Evolutionary conservation across 1,139 yeast genomes (phyloP).

Genomic region (Taphrina sp.): DNA sequence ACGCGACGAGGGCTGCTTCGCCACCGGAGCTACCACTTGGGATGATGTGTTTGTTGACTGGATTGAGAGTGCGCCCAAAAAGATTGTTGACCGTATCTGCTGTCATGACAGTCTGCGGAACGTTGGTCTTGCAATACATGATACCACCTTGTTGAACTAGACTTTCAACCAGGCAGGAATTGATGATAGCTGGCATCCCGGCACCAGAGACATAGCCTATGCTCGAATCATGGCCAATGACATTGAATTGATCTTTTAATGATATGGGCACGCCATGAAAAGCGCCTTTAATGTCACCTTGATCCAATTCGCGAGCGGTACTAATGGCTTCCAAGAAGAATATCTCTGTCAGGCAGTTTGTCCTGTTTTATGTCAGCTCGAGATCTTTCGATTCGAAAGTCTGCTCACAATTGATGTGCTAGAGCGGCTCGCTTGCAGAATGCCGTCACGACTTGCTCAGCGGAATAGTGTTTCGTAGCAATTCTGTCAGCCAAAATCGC

Average conservation of each 20-base stretch:
- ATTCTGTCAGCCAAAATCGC: conserved; percentile 43
- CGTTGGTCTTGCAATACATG: conserved; percentile 56
- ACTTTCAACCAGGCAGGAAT: conserved; percentile 46
- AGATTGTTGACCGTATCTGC: conserved; percentile 41
- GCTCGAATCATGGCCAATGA: conserved; percentile 52
- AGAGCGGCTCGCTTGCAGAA: conserved; percentile 59
- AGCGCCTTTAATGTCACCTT: conserved; percentile 51
- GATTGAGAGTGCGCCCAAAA: conserved; percentile 50
- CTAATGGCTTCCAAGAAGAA: conserved; percentile 43
- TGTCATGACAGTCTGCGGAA: conserved; percentile 57
- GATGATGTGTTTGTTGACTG: conserved; percentile 49
- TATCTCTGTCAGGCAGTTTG: conserved; percentile 45
- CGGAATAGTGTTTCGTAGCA: conserved; percentile 47
- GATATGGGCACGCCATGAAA: conserved; percentile 71
- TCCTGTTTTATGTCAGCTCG: conserved; percentile 38
- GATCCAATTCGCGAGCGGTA: conserved; percentile 54
- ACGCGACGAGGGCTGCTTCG: conserved; percentile 53
- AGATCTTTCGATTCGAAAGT: not conserved
- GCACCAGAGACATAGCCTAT: conserved; percentile 53
- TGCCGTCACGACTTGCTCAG: conserved; percentile 53
- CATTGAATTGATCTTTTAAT: conserved; percentile 53
- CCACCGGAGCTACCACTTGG: conserved; percentile 65
- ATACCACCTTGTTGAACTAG: conserved; percentile 60
- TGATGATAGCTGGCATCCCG: conserved; percentile 43
- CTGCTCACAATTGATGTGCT: conserved; percentile 41